phyloP scores from a whole-genome alignment of 1,139 yeast species.

The Sugiyamaella paludigena region DNA sequence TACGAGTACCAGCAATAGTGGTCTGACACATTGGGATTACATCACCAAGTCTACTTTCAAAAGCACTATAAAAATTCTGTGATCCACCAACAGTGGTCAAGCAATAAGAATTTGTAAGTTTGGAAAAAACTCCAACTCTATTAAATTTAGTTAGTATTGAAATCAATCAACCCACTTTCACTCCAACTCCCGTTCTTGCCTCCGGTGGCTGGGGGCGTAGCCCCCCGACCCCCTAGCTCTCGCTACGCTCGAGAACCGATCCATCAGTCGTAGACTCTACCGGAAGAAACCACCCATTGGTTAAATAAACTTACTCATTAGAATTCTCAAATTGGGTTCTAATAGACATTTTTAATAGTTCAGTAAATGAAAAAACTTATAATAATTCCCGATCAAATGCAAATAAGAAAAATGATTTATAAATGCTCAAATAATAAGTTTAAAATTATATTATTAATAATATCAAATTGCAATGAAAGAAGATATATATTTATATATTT shows the following conservation, averaged over 20 bases:
- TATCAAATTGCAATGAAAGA: too few relatives aligned
- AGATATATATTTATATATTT: too few relatives aligned
- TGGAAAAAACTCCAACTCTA: constrained; percentile 90
- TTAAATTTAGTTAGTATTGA: constrained; percentile 8
- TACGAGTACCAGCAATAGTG: constrained; percentile 97
- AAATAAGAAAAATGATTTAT: background rate
- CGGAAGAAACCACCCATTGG: too few relatives aligned
- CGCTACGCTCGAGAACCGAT: too few relatives aligned
- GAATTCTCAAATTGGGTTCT: constrained; percentile 77
- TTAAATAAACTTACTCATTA: constrained; percentile 55
- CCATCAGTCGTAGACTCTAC: too few relatives aligned
- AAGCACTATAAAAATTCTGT: constrained; percentile 95
- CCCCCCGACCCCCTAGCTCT: too few relatives aligned
- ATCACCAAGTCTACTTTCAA: constrained; percentile 96
- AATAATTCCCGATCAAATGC: background rate
- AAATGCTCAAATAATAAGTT: background rate
- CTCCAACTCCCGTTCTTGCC: too few relatives aligned
- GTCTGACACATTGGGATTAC: constrained; percentile 95
- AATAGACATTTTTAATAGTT: constrained; percentile 25
- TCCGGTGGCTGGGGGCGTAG: too few relatives aligned
- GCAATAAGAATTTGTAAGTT: constrained; percentile 93
- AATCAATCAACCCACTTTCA: too few relatives aligned
- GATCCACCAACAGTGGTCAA: constrained; percentile 97
- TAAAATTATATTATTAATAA: too few relatives aligned
- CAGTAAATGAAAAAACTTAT: background rate